Evolutionary conservation across 208 protist genomes (phyloP), one percentile per base, ranked within the genome.

Genomic region (Leishmania gerbilli): DNA sequence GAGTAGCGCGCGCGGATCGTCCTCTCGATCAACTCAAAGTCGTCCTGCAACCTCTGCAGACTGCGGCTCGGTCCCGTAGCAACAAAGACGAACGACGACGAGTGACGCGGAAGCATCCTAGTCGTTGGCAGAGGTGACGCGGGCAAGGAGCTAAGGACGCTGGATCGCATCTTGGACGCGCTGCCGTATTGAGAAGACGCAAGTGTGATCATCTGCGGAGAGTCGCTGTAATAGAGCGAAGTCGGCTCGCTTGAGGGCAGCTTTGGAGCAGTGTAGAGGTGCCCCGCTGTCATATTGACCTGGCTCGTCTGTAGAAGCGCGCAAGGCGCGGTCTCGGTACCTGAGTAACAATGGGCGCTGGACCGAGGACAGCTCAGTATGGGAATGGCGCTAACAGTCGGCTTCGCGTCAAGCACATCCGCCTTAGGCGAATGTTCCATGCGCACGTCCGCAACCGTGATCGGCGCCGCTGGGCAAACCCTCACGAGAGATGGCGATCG

Each of bases 381-480:
- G 47, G 72, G 72, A 17, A 62, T 21, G 8, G 31, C 8, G 31
- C 19, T 24, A 45, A 31, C 17, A 3, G 72, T 27, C 11, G 51
- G 8, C 6, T 8, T 1, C 6, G 31, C 6, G 3, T 24, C n/a
- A 17, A 51, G 4, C 27, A 47, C 37, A 21, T 17, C 27, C 4
- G 5, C 13, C 21, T 64, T 19, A 13, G 76, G 49, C 6, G 81
- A 37, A 31, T 80, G 68, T 21, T 58, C 49, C 71, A 85, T 78
- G 71, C 77, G 72, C 37, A 85, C 72, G 15, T 78, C 77, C 3
- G 62, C 34, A 19, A 81, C 71, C 11, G 69, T 81, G 37, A 79
- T 81, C 21, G 81, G 81, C 27, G 71, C 81, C 9, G 68, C 58
- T 13, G 71, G 79, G 31, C 68, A 67, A 1, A 67, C 76, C 31